Conservation (phyloP, 345 rosid species). For the Tarenaya hassleriana region DNA sequence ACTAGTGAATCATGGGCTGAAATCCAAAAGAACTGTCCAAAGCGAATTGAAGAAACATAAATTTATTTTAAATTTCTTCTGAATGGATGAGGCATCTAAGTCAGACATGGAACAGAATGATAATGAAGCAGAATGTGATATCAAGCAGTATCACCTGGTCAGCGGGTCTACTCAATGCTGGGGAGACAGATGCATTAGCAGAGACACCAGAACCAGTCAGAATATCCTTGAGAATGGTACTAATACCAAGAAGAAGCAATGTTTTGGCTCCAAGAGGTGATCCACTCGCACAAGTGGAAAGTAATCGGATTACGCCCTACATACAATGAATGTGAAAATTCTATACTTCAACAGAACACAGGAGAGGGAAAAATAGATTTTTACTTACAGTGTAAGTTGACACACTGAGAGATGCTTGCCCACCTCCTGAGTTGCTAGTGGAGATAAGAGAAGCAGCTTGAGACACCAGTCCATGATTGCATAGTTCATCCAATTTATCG, state of each 20-base stretch:
- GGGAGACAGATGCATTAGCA: constrained; percentile 74
- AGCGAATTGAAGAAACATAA: not conserved
- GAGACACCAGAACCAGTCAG: constrained; percentile 83
- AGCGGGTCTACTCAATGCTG: constrained; percentile 87
- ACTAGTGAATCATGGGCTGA: constrained; percentile 12
- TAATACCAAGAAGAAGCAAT: constrained; percentile 84
- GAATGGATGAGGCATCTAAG: no score
- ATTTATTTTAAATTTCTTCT: no score
- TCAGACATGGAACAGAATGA: no score
- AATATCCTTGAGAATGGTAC: constrained; percentile 89
- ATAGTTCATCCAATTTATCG: constrained; percentile 83
- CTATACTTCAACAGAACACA: constrained; percentile 16
- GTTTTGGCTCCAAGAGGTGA: constrained; percentile 94
- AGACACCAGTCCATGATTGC: constrained; percentile 91
- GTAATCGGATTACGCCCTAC: constrained; percentile 93
- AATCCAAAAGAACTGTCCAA: not conserved
- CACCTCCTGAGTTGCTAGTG: constrained; percentile 87
- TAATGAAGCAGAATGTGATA: no score
- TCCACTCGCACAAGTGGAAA: constrained; percentile 97
- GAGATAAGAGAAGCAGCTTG: constrained; percentile 97
- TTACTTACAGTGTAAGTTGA: constrained; percentile 82
- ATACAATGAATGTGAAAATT: constrained; percentile 28
- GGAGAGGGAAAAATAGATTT: not conserved
- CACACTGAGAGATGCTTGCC: constrained; percentile 85
- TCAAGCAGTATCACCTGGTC: constrained; percentile 62